Evolutionary conservation across 225 moss, liverwort and hornwort species (phyloP).

Genomic region (Polytrichum formosum): DNA sequence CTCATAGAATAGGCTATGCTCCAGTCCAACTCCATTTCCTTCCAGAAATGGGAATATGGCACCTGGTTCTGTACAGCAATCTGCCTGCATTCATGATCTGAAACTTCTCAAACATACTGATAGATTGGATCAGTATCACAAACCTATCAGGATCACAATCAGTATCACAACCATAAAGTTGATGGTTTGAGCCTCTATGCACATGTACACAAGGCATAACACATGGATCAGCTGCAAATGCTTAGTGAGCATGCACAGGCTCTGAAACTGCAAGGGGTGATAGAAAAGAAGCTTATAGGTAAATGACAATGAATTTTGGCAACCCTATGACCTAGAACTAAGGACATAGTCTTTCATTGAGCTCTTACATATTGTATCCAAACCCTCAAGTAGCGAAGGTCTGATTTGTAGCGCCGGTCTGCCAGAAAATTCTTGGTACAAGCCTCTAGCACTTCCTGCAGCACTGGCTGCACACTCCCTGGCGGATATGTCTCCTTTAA

Average conservation of each 20-base stretch:
- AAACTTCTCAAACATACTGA: neutral
- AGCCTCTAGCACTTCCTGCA: constrained; percentile 59
- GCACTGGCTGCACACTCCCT: constrained; percentile 60
- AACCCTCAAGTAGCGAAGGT: constrained; percentile 77
- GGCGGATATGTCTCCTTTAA: constrained; percentile 73
- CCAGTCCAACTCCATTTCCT: constrained; percentile 80
- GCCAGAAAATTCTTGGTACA: constrained; percentile 64
- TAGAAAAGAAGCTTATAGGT: no score
- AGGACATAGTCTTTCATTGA: neutral
- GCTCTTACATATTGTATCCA: constrained; percentile 94
- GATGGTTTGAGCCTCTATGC: no score
- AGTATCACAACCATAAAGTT: no score
- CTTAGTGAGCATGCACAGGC: no score
- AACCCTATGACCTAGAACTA: neutral
- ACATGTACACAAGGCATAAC: no score
- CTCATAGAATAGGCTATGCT: constrained; percentile 79
- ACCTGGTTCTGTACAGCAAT: constrained; percentile 83
- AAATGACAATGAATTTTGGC: no score
- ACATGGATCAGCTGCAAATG: no score
- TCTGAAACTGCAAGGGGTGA: no score
- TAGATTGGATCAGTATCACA: no score
- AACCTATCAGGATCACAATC: no score
- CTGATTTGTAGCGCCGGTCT: constrained; percentile 72
- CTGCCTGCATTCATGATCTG: constrained; percentile 55
- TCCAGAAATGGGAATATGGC: constrained; percentile 77